phyloP scores from a whole-genome alignment of 2,329 filamentous ascomycete species.

The Alternaria triticina region DNA sequence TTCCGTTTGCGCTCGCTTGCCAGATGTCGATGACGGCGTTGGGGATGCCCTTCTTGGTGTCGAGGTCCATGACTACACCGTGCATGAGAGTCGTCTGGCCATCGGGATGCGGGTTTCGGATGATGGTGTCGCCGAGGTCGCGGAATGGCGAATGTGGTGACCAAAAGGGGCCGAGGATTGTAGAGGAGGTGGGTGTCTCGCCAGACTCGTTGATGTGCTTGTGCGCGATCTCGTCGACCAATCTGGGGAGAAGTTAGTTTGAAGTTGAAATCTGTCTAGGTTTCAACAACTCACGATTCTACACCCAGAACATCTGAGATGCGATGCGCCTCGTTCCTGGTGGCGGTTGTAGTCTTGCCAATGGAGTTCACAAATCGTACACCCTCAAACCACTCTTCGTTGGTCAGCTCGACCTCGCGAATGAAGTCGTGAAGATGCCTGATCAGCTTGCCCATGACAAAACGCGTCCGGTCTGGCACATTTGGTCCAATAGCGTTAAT shows the following conservation, averaged over 20 bases:
- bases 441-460: constrained; percentile 69
- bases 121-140: constrained; percentile 69
- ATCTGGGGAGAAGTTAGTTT: constrained; percentile 46
- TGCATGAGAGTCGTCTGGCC: constrained; percentile 72
- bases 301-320: constrained; percentile 76
- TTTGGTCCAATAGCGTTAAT: constrained; percentile 76
- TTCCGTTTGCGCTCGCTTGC: constrained; percentile 77
- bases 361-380: constrained; percentile 78
- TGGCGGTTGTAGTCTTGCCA: constrained; percentile 71
- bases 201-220: constrained; percentile 67
- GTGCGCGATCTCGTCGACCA: constrained; percentile 72
- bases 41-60: constrained; percentile 70
- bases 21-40: constrained; percentile 78
- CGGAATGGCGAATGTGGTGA: constrained; percentile 76
- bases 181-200: constrained; percentile 72
- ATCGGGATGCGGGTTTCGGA: constrained; percentile 64
- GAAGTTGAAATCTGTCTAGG: accelerated
- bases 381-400: constrained; percentile 78
- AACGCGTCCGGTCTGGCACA: constrained; percentile 67
- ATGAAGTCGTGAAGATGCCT: constrained; percentile 79
- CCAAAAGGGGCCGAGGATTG: constrained; percentile 82
- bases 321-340: constrained; percentile 76
- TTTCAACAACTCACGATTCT: constrained; percentile 64
- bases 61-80: constrained; percentile 69
- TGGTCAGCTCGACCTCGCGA: constrained; percentile 76